phyloP scores from a whole-genome alignment of 2,329 filamentous ascomycete species.

The Dactylellina drechsleri region DNA sequence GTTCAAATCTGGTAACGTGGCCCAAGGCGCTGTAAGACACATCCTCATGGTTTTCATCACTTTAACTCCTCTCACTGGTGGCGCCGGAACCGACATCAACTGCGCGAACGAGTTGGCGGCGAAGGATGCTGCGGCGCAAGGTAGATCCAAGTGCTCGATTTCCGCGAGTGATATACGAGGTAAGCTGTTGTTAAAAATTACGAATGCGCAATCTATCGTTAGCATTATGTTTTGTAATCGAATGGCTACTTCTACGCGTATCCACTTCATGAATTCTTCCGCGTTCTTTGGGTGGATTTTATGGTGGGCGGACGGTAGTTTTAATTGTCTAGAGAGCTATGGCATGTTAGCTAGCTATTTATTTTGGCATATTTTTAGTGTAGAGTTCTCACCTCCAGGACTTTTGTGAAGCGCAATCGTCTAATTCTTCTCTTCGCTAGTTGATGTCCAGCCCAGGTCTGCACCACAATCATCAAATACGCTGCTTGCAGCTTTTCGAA shows the following conservation, averaged over 20 bases:
- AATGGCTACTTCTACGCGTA: constrained; percentile 42
- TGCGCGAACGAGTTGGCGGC: constrained; percentile 29
- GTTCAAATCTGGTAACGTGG: constrained; percentile 26
- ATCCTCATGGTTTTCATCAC: constrained; percentile 33
- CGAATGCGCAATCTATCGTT: constrained; percentile 44
- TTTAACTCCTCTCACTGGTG: constrained; percentile 38
- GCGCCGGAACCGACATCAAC: constrained; percentile 30
- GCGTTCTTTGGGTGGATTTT: constrained; percentile 14
- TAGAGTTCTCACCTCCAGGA: constrained; percentile 26
- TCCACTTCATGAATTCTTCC: constrained; percentile 35
- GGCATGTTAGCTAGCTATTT: not conserved
- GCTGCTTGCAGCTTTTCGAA: constrained; percentile 50
- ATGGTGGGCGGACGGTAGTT: constrained; percentile 42
- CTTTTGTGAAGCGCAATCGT: constrained; percentile 34
- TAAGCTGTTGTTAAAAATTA: constrained; percentile 46
- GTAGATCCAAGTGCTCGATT: constrained; percentile 41
- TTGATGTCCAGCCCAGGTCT: constrained; percentile 45
- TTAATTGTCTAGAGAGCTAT: constrained; percentile 34
- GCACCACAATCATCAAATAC: constrained; percentile 50
- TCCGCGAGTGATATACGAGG: constrained; percentile 32
- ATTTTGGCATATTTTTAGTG: not conserved
- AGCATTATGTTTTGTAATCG: constrained; percentile 44
- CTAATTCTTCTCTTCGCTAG: constrained; percentile 42
- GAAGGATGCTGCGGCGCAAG: constrained; percentile 31
- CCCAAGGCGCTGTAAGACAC: constrained; percentile 32